Percentiles rank a stretch among this genome's conserved stretches.
Evolutionary conservation across 148 eudicot genomes (phyloP).

Genomic region (Silene latifolia): DNA sequence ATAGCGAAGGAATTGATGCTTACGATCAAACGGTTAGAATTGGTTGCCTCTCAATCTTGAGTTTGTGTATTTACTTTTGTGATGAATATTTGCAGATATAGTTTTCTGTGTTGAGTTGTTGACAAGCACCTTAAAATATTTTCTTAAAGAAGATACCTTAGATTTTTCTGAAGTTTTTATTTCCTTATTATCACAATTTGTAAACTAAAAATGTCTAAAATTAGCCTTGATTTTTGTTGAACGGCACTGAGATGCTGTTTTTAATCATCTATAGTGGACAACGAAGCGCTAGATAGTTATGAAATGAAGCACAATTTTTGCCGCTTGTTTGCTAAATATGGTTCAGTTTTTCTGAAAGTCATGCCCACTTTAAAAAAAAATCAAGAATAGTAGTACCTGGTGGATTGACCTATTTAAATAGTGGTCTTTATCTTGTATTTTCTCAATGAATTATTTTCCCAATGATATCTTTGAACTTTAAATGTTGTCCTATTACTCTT

Average conservation of each 20-base stretch:
- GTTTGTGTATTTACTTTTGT: not conserved
- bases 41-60: not conserved
- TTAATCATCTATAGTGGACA: not conserved
- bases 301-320: not conserved
- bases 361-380: not conserved
- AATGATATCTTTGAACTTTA: not conserved
- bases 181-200: not conserved
- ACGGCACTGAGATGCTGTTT: not conserved
- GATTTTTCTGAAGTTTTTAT: not conserved
- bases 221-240: not conserved
- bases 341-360: not conserved
- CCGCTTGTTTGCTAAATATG: not conserved
- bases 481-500: slow-evolving; percentile 1
- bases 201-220: not conserved
- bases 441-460: not conserved
- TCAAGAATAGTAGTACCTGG: not conserved
- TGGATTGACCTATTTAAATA: too few species aligned
- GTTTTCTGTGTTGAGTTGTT: not conserved
- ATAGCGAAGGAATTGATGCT: slow-evolving; percentile 97
- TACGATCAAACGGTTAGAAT: slow-evolving; percentile 91
- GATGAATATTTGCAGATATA: too few species aligned
- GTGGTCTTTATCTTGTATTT: not conserved
- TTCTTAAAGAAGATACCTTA: not conserved
- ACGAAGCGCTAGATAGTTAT: not conserved
- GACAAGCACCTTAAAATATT: not conserved